Conservation (phyloP, 257 asterid genomes). For the Henckelia pumila region DNA sequence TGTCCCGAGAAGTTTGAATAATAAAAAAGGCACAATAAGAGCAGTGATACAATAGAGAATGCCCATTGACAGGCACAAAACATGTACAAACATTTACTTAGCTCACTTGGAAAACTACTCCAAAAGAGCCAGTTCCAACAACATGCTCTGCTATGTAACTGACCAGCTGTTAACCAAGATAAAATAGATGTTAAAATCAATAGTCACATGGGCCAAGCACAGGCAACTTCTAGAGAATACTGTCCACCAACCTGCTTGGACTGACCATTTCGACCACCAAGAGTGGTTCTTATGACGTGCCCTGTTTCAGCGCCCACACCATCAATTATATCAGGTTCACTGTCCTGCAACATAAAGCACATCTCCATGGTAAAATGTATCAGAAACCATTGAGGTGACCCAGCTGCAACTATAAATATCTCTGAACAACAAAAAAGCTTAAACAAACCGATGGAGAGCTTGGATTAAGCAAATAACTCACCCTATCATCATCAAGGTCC, state of each 20-base stretch:
- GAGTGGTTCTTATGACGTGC: conserved; percentile 78
- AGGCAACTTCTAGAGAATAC: conserved; percentile 24
- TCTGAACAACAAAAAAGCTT: neutral
- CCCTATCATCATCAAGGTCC: conserved; percentile 80
- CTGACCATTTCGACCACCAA: conserved; percentile 94
- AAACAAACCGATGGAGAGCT: neutral
- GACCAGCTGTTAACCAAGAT: conserved; percentile 57
- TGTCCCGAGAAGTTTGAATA: conserved; percentile 35
- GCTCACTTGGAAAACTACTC: conserved; percentile 91
- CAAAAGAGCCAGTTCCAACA: conserved; percentile 96
- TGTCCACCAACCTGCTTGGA: conserved; percentile 68
- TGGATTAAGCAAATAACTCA: conserved; percentile 34
- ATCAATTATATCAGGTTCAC: conserved; percentile 87
- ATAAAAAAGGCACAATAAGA: conserved; percentile 14
- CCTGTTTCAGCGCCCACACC: conserved; percentile 97
- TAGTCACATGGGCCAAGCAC: conserved; percentile 28
- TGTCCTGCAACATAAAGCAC: conserved; percentile 62
- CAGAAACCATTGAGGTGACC: conserved; percentile 19
- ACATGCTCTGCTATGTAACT: conserved; percentile 97
- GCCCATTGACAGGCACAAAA: conserved; percentile 16
- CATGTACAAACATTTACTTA: conserved; percentile 11
- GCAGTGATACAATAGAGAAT: conserved; percentile 17
- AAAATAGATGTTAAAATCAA: conserved; percentile 24
- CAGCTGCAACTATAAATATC: conserved; percentile 4
- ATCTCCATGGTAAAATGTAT: conserved; percentile 16